Conservation (phyloP, 257 asterid species). For the Solanum infundibuliforme region DNA sequence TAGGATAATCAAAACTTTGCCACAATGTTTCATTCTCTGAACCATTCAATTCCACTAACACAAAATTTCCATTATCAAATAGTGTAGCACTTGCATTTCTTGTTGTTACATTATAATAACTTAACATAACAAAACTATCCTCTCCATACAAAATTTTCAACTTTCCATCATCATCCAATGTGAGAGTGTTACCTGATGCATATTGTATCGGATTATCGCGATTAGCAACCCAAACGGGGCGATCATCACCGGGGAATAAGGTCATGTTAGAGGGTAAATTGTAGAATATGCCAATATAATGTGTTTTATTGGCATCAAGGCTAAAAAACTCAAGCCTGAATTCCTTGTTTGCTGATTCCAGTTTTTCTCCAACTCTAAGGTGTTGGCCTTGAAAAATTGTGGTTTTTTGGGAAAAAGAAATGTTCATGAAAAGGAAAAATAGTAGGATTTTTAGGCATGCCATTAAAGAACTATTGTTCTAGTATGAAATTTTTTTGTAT, state of each 20-base stretch:
- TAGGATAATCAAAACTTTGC: conserved; percentile 27
- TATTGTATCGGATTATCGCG: conserved; percentile 9
- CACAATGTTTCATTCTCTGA: conserved; percentile 7
- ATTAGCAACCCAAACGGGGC: conserved; percentile 23
- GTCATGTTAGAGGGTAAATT: not conserved
- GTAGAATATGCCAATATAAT: conserved; percentile 21
- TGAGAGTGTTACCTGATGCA: conserved; percentile 3
- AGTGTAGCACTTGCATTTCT: conserved; percentile 18
- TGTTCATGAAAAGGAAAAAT: not conserved
- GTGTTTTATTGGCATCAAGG: not conserved
- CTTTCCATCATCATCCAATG: conserved; percentile 8
- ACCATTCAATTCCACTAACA: conserved; percentile 4
- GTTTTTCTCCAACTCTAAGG: conserved; percentile 2
- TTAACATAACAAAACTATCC: not conserved
- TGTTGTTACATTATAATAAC: not conserved
- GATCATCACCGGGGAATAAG: not conserved
- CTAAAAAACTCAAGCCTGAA: conserved; percentile 16
- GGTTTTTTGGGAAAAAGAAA: not conserved
- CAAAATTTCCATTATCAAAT: conserved; percentile 12
- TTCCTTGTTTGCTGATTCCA: conserved; percentile 10
- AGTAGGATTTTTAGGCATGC: not conserved
- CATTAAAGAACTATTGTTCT: not conserved
- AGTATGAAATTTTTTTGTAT: not conserved
- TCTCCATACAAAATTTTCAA: conserved; percentile 1
- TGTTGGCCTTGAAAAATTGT: not conserved